Evolutionary conservation across 1,139 yeast species (phyloP).

Genomic region (Candida pseudoviswanathii): DNA sequence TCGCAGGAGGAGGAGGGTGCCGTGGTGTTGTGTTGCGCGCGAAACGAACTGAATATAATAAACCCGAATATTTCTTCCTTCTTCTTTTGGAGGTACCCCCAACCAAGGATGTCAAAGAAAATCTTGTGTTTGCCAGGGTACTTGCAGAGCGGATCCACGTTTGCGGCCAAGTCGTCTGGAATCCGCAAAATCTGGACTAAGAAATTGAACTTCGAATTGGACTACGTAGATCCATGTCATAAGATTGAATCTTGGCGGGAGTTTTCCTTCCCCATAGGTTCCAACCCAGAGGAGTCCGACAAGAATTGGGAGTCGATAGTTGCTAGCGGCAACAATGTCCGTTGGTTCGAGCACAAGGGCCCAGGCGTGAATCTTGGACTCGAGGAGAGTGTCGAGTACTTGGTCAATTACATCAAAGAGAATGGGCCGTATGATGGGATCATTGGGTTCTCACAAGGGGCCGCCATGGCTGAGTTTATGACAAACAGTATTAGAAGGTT

Average conservation of each 20-base stretch:
- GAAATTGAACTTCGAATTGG: conserved; percentile 52
- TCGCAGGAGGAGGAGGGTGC: too few species aligned
- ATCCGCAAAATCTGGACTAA: conserved; percentile 66
- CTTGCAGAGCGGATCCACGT: conserved; percentile 68
- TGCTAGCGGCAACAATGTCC: conserved; percentile 53
- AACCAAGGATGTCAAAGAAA: conserved; percentile 12
- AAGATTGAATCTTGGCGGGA: conserved; percentile 26
- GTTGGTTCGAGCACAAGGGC: conserved; percentile 40
- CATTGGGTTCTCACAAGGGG: conserved; percentile 93
- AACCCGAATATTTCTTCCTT: too few species aligned
- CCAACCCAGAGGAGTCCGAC: conserved; percentile 28
- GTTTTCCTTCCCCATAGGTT: conserved; percentile 31
- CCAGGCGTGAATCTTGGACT: conserved; percentile 37
- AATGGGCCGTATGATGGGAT: conserved; percentile 91
- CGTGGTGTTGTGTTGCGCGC: background rate
- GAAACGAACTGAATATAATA: background rate
- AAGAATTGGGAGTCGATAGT: conserved; percentile 33
- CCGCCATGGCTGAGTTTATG: conserved; percentile 71
- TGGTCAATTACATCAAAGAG: conserved; percentile 55
- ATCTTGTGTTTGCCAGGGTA: conserved; percentile 46
- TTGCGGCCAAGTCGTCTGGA: conserved; percentile 80
- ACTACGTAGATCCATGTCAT: conserved; percentile 41
- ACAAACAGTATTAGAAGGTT: conserved; percentile 44
- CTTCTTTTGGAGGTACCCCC: too few species aligned
- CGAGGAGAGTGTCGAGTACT: conserved; percentile 35